Percentiles rank a stretch among this genome's conserved stretches.
Evolutionary conservation across 1,284 basidiomycete species (phyloP).

Genomic region (Neotropicomus parvogracilis): DNA sequence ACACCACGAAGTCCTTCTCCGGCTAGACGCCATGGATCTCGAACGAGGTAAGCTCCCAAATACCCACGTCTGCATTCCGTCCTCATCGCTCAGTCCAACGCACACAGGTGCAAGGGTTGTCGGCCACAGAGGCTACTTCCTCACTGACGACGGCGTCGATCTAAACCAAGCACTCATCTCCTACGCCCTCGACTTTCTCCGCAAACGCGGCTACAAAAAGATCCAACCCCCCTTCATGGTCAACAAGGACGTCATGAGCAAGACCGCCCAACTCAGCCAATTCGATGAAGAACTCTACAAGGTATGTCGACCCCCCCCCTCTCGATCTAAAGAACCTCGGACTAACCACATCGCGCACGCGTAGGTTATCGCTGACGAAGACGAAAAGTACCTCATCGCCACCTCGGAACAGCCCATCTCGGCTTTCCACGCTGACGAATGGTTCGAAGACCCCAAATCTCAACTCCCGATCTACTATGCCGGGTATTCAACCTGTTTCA

Average conservation of each 20-base stretch:
- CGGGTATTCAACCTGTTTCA: constrained; percentile 94
- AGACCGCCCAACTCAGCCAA: constrained; percentile 96
- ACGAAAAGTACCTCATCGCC: constrained; percentile 98
- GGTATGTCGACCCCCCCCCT: constrained; percentile 37
- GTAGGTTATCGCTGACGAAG: constrained; percentile 83
- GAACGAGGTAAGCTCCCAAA: constrained; percentile 67
- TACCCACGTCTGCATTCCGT: neutral
- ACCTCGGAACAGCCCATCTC: constrained; percentile 99
- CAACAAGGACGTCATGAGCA: constrained; percentile 96
- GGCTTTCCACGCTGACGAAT: constrained; percentile 92
- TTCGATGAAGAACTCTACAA: constrained; percentile 99
- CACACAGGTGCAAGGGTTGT: constrained; percentile 90
- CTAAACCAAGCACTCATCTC: constrained; percentile 95
- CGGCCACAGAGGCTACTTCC: constrained; percentile 95
- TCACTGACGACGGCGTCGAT: constrained; percentile 94
- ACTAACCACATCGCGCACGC: neutral
- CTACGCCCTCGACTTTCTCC: constrained; percentile 92
- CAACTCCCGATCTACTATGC: constrained; percentile 89
- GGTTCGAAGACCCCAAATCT: constrained; percentile 90
- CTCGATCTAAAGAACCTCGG: neutral
- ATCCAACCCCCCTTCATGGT: constrained; percentile 98
- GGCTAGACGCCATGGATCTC: constrained; percentile 93
- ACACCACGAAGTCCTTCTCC: constrained; percentile 94
- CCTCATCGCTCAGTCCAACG: constrained; percentile 41
- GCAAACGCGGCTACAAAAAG: constrained; percentile 84